Evolutionary conservation across 768 basidiomycete genomes (phyloP).

Genomic region (Termitomyces sp.): DNA sequence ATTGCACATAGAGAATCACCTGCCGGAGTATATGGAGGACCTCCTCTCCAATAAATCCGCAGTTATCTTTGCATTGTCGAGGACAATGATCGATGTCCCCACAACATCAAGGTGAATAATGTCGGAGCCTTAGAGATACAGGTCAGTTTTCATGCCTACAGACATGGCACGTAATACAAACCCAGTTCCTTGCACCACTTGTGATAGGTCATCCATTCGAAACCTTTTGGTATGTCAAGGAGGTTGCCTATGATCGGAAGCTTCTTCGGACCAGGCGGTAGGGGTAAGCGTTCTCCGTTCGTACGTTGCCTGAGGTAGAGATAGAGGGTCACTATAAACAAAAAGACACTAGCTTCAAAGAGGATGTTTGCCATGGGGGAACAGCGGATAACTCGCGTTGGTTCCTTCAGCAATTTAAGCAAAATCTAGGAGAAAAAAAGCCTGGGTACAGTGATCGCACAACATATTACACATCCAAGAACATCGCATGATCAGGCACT

Average conservation of each 20-base stretch:
- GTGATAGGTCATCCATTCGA: not conserved
- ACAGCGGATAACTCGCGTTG: not conserved
- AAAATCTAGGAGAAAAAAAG: not conserved
- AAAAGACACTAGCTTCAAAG: not conserved
- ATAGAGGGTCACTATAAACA: not conserved
- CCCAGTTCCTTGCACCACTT: slow-evolving; percentile 1
- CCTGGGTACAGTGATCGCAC: too few relatives aligned
- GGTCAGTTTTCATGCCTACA: not conserved
- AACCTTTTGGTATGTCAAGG: not conserved
- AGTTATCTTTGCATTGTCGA: slow-evolving; percentile 16
- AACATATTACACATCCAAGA: too few relatives aligned
- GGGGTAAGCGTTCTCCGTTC: not conserved
- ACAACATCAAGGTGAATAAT: slow-evolving; percentile 3
- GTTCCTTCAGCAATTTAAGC: not conserved
- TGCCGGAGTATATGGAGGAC: slow-evolving; percentile 16
- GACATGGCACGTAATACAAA: not conserved
- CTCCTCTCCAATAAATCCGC: slow-evolving; percentile 19
- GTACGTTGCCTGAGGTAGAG: not conserved
- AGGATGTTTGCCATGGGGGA: not conserved
- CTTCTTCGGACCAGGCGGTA: not conserved
- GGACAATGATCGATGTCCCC: slow-evolving; percentile 18
- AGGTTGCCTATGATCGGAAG: not conserved
- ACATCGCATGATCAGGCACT: too few relatives aligned
- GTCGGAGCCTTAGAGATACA: slow-evolving; percentile 8
- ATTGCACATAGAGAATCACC: not conserved